A percentile compares a stretch with the other conserved stretches of the same genome.
These are phyloP conservation scores for Verticillium isaacii DNA, from an alignment of 2,329 filamentous ascomycete species.

Conservation along the genomic window DNA sequence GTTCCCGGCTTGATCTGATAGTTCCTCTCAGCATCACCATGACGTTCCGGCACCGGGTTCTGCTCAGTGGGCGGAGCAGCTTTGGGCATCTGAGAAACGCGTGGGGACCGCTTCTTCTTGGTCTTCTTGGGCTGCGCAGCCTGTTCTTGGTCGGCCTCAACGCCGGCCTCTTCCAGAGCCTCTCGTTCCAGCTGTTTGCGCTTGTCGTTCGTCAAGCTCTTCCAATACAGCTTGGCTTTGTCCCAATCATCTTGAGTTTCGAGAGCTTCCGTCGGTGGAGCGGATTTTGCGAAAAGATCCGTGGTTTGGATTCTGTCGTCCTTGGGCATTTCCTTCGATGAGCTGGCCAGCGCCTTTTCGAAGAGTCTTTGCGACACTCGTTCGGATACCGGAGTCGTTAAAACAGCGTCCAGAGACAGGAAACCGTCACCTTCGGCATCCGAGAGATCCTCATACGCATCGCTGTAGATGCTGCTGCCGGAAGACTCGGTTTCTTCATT, in stretches of 20 bases:
- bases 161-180: conserved; percentile 46
- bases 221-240: conserved; percentile 66
- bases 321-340: not conserved
- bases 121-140: conserved; percentile 18
- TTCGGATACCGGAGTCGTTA: conserved; percentile 16
- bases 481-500: conserved; percentile 39
- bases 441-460: conserved; percentile 69
- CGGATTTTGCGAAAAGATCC: not conserved
- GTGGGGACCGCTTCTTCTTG: conserved; percentile 27
- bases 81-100: conserved; percentile 10
- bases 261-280: not conserved
- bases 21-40: conserved; percentile 16
- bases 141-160: conserved; percentile 39
- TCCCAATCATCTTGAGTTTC: conserved; percentile 53
- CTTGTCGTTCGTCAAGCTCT: conserved; percentile 56
- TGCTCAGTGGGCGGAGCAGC: conserved; percentile 8
- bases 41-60: not conserved
- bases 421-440: conserved; percentile 64
- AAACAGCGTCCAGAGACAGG: conserved; percentile 67
- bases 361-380: conserved; percentile 9
- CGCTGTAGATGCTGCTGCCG: conserved; percentile 62
- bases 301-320: not conserved
- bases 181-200: conserved; percentile 58
- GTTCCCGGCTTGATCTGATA: conserved; percentile 36
- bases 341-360: conserved; percentile 5